Percentiles rank a stretch among this genome's conserved stretches.
Conservation (phyloP, 208 protist genomes). For the Angomonas deanei region DNA sequence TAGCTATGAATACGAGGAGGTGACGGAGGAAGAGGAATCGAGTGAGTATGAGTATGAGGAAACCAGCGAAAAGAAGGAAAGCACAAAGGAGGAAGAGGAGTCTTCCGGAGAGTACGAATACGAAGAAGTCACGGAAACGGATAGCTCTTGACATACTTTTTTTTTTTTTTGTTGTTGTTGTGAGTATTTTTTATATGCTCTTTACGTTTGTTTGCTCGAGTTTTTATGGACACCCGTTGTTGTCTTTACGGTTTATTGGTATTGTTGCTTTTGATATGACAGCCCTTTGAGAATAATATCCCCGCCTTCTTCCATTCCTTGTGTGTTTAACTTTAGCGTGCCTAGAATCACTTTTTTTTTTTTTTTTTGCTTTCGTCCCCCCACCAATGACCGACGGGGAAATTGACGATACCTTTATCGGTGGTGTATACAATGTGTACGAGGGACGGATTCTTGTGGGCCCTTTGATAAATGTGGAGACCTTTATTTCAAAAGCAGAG, state of each 20-base stretch:
- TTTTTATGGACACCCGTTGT: no score
- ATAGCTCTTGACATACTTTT: background rate
- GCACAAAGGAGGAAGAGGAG: background rate
- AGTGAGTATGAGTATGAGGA: conserved; percentile 29
- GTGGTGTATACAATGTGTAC: conserved; percentile 23
- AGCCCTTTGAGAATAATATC: no score
- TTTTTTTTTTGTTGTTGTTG: conserved; percentile 9
- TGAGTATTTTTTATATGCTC: conserved; percentile 5
- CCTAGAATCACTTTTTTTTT: conserved; percentile 5
- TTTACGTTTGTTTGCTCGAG: no score
- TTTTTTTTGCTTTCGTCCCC: background rate
- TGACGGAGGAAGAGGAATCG: conserved; percentile 20
- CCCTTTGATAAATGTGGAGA: conserved; percentile 14
- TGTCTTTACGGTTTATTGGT: no score
- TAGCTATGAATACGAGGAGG: conserved; percentile 9
- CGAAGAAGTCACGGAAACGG: conserved; percentile 18
- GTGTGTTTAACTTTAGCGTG: background rate
- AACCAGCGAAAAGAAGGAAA: conserved; percentile 31
- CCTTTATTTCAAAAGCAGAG: conserved; percentile 5
- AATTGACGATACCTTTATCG: conserved; percentile 3
- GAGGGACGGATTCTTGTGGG: conserved; percentile 17
- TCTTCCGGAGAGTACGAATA: conserved; percentile 15
- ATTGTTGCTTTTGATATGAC: no score
- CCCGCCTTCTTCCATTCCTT: background rate
- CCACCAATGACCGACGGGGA: background rate